Evolutionary conservation across 257 asterid species (phyloP).

Genomic region (Solanum bulbocastanum): DNA sequence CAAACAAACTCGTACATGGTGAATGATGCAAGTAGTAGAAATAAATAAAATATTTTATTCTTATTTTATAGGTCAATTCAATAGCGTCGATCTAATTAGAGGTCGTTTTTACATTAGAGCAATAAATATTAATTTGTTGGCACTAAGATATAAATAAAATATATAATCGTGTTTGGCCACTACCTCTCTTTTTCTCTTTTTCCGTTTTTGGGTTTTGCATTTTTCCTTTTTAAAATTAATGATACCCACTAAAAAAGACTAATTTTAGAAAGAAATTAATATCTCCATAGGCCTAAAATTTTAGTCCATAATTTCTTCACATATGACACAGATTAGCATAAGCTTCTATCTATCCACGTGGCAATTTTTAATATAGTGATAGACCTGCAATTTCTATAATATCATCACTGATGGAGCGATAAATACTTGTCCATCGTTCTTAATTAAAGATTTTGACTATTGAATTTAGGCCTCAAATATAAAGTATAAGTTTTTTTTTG

Average conservation of each 20-base stretch:
- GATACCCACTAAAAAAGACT: background rate
- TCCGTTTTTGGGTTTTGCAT: background rate
- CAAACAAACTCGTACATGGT: background rate
- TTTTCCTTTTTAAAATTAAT: background rate
- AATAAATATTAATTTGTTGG: background rate
- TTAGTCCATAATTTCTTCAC: background rate
- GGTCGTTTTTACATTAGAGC: background rate
- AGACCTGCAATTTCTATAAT: background rate
- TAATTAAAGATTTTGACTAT: too few species aligned
- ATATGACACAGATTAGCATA: background rate
- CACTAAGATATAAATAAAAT: background rate
- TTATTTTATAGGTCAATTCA: background rate
- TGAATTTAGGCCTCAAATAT: accelerated
- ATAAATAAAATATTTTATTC: background rate
- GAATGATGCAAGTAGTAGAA: background rate
- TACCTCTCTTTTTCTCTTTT: background rate
- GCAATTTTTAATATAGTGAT: background rate
- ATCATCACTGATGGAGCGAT: accelerated
- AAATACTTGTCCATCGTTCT: accelerated
- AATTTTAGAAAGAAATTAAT: background rate
- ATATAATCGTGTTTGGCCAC: background rate
- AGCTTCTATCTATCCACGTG: background rate
- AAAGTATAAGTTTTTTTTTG: too few species aligned
- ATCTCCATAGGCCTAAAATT: background rate
- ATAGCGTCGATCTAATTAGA: background rate